These are phyloP conservation scores for Ophiostoma novo-ulmi DNA, from an alignment of 2,329 filamentous ascomycete species.

Conservation along the genomic window DNA sequence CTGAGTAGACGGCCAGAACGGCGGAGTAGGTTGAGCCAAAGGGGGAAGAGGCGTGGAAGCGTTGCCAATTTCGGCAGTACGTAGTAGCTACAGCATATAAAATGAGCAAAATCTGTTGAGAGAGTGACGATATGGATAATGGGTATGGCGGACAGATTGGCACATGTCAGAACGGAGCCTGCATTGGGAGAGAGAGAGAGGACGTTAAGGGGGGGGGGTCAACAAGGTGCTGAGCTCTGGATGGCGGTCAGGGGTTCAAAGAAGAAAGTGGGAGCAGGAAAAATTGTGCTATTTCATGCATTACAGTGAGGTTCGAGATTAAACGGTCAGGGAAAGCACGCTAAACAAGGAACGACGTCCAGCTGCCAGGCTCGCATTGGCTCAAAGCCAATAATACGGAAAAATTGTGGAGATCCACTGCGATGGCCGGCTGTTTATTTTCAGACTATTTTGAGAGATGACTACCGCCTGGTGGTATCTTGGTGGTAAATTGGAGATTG, in stretches of 20 bases:
- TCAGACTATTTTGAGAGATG: neutral
- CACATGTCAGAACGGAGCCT: conserved; percentile 22
- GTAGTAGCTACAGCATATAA: conserved; percentile 19
- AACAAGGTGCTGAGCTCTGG: neutral
- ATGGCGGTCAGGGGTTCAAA: conserved; percentile 8
- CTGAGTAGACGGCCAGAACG: neutral
- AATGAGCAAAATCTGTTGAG: conserved; percentile 24
- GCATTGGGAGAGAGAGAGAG: neutral
- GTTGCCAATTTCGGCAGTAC: conserved; percentile 22
- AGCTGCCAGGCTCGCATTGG: conserved; percentile 6
- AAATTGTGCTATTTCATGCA: conserved; percentile 9
- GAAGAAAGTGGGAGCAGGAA: neutral
- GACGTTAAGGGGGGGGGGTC: conserved; percentile 9
- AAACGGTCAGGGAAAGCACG: conserved; percentile 1
- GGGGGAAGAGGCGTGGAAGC: conserved; percentile 6
- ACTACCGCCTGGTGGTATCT: neutral
- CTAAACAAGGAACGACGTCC: neutral
- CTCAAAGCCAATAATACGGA: conserved; percentile 1
- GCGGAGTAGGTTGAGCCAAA: neutral
- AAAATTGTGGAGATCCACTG: neutral
- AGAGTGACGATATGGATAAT: conserved; percentile 20
- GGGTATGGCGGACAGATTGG: conserved; percentile 13
- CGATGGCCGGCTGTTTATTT: neutral
- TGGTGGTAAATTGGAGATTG: neutral
- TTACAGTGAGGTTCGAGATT: conserved; percentile 3